Conservation (phyloP, 805 yeast genomes). For the Suhomyces vadensis region DNA sequence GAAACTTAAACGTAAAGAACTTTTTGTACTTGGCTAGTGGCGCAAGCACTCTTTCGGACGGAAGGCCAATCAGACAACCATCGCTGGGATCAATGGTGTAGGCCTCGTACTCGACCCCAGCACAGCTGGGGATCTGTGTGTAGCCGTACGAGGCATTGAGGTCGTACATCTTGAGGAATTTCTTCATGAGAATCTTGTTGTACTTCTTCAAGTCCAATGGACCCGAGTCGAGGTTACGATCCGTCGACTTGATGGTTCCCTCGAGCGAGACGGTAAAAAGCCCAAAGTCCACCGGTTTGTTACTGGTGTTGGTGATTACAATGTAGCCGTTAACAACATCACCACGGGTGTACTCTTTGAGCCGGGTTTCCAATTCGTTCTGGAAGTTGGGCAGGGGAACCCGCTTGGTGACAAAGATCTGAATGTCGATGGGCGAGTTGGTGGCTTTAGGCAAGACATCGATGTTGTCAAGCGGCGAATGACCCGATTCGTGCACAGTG, state of each 20-base stretch:
- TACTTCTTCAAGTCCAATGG: constrained; percentile 18
- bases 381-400: constrained; percentile 46
- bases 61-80: constrained; percentile 50
- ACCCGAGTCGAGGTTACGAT: constrained; percentile 18
- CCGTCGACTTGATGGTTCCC: constrained; percentile 37
- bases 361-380: constrained; percentile 46
- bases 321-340: constrained; percentile 48
- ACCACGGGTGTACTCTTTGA: constrained; percentile 43
- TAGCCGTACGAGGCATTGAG: constrained; percentile 57
- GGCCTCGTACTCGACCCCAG: constrained; percentile 47
- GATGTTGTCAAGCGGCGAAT: constrained; percentile 51
- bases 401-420: constrained; percentile 53
- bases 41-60: constrained; percentile 47
- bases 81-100: constrained; percentile 47
- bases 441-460: constrained; percentile 47
- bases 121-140: constrained; percentile 50
- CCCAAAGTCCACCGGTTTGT: constrained; percentile 45
- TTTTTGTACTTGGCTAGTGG: constrained; percentile 56
- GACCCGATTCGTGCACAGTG: constrained; percentile 31
- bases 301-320: constrained; percentile 47
- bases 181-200: constrained; percentile 42
- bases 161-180: constrained; percentile 61
- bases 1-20: constrained; percentile 59
- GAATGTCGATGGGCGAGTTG: constrained; percentile 47
- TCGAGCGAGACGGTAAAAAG: constrained; percentile 36